Conservation (phyloP, 2,329 filamentous ascomycete species). For the Westerdykella ornata region DNA sequence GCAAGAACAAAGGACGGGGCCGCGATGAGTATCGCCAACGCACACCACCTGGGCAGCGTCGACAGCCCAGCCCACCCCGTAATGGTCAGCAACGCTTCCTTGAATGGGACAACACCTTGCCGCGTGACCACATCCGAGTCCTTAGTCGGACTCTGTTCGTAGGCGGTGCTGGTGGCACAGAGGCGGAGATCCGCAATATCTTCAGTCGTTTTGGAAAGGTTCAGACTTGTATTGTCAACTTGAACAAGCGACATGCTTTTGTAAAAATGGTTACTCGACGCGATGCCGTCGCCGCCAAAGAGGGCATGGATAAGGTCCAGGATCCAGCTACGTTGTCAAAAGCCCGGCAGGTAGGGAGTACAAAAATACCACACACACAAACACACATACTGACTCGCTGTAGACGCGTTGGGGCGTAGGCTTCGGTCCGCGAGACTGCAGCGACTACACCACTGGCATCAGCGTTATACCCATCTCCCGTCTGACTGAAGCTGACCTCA, state of each 20-base stretch:
- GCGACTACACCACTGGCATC: conserved; percentile 86
- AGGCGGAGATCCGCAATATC: conserved; percentile 71
- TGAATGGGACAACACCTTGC: conserved; percentile 68
- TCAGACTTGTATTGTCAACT: conserved; percentile 96
- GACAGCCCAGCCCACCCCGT: conserved; percentile 49
- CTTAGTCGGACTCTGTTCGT: conserved; percentile 93
- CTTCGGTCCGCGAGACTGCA: conserved; percentile 94
- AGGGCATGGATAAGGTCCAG: conserved; percentile 76
- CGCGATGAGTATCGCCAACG: conserved; percentile 72
- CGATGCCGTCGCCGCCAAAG: conserved; percentile 77
- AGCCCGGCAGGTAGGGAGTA: conserved; percentile 38
- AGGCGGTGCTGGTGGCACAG: conserved; percentile 71
- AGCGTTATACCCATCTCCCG: conserved; percentile 89
- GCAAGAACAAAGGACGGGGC: conserved; percentile 44
- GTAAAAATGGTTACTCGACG: conserved; percentile 94
- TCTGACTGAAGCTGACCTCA: conserved; percentile 90
- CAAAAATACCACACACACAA: conserved; percentile 1
- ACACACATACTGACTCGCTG: conserved; percentile 15
- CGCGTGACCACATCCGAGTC: conserved; percentile 70
- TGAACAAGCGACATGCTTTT: conserved; percentile 96
- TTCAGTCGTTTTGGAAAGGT: conserved; percentile 80
- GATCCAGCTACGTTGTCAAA: conserved; percentile 64
- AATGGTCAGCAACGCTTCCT: conserved; percentile 51
- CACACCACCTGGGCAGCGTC: conserved; percentile 66
- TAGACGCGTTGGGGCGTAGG: conserved; percentile 96